Evolutionary conservation across 495 filamentous ascomycete genomes (phyloP).

Genomic region (Penicillium salamii): DNA sequence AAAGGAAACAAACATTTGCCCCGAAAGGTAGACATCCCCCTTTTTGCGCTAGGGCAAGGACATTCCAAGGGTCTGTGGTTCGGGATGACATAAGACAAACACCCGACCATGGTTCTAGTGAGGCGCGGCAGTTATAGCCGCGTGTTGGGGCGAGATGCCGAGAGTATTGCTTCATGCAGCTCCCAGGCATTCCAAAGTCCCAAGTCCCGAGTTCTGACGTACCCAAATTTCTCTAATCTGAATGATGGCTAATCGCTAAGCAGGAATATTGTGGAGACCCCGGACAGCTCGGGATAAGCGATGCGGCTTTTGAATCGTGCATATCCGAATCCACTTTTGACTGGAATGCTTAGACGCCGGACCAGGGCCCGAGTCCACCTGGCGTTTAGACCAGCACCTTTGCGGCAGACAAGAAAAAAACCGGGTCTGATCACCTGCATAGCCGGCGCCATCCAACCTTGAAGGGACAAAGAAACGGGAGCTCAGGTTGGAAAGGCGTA

Average conservation of each 20-base stretch:
- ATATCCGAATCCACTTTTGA: constrained; percentile 8
- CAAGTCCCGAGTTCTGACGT: too few species aligned
- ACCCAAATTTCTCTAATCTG: too few species aligned
- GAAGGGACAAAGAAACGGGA: constrained; percentile 20
- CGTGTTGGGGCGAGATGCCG: too few species aligned
- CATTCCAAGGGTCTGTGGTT: constrained; percentile 8
- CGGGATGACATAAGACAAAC: constrained; percentile 16
- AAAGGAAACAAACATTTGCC: too few species aligned
- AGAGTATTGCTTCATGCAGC: neutral
- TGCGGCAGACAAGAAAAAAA: constrained; percentile 9
- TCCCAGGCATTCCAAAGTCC: neutral
- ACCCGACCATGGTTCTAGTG: neutral
- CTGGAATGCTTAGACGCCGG: constrained; percentile 29
- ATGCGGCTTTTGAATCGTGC: constrained; percentile 9
- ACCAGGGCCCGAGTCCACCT: constrained; percentile 37
- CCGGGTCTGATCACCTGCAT: constrained; percentile 42
- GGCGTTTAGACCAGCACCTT: constrained; percentile 23
- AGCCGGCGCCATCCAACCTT: constrained; percentile 32
- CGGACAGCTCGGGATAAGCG: constrained; percentile 2
- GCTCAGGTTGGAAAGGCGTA: neutral
- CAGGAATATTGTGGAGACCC: constrained; percentile 4
- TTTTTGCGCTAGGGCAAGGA: neutral
- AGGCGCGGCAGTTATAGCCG: constrained; percentile 1
- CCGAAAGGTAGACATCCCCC: neutral
- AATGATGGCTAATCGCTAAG: neutral